A percentile compares a stretch with the other conserved stretches of the same genome.
These are phyloP conservation scores for Moesziomyces sp. DNA, from an alignment of 1,284 basidiomycete genomes.

Conservation along the genomic window DNA sequence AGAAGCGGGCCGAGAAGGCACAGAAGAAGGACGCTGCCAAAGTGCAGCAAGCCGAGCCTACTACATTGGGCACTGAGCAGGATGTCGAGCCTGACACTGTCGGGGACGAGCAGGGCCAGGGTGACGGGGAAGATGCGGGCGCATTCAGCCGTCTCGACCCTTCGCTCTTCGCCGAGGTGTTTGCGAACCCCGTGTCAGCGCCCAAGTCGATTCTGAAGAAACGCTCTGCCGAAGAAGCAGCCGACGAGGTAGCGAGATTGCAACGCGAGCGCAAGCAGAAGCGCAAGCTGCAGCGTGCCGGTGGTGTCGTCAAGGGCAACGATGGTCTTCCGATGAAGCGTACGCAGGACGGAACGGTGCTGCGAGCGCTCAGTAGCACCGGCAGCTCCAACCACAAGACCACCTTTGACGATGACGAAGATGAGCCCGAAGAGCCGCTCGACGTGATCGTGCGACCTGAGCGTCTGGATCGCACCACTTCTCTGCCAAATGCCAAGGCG, in stretches of 20 bases:
- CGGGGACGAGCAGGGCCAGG: constrained; percentile 1
- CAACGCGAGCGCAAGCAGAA: constrained; percentile 21
- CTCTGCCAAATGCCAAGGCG: constrained; percentile 50
- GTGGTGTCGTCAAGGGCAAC: constrained; percentile 46
- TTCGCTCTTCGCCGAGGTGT: constrained; percentile 55
- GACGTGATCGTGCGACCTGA: constrained; percentile 35
- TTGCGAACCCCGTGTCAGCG: constrained; percentile 37
- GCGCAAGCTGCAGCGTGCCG: constrained; percentile 29
- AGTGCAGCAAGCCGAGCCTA: neutral
- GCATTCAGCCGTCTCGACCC: constrained; percentile 50
- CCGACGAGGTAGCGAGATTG: constrained; percentile 26
- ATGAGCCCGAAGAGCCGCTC: constrained; percentile 20
- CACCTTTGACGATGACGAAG: constrained; percentile 44
- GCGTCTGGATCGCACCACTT: constrained; percentile 34
- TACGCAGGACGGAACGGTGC: constrained; percentile 47
- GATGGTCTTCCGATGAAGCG: constrained; percentile 56
- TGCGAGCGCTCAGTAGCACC: constrained; percentile 34
- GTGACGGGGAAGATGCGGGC: constrained; percentile 15
- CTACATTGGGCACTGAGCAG: neutral
- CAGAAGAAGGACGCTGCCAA: constrained; percentile 20
- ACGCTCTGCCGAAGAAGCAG: constrained; percentile 33
- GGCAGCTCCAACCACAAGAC: constrained; percentile 22
- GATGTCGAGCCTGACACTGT: neutral
- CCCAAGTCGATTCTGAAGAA: constrained; percentile 45
- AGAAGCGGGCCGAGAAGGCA: constrained; percentile 25